These are phyloP conservation scores for Xylaria sp. DNA, from an alignment of 2,329 filamentous ascomycete species.

Conservation along the genomic window DNA sequence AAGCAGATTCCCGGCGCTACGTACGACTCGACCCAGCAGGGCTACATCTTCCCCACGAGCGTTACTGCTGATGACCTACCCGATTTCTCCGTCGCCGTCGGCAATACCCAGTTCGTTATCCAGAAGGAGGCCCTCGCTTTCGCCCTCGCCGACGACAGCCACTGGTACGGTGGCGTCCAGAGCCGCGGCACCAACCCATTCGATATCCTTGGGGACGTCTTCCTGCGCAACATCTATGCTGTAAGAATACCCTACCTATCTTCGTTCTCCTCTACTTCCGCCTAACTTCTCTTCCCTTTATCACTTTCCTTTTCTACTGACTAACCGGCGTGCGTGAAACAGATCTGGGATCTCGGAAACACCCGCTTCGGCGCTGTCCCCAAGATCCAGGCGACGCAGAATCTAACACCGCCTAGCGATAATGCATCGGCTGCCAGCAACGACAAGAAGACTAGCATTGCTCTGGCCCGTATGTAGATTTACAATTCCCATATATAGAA, in stretches of 20 bases:
- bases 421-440: constrained; percentile 23
- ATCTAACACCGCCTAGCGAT: constrained; percentile 41
- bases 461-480: constrained; percentile 22
- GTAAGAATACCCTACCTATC: constrained; percentile 20
- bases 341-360: constrained; percentile 72
- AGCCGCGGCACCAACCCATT: constrained; percentile 67
- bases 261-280: background rate
- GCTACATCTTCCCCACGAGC: constrained; percentile 69
- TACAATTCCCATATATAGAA: background rate
- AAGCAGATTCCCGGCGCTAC: constrained; percentile 68
- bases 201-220: constrained; percentile 72
- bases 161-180: constrained; percentile 72
- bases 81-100: constrained; percentile 69
- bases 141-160: constrained; percentile 62
- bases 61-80: constrained; percentile 66
- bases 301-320: background rate
- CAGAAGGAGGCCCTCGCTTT: constrained; percentile 72
- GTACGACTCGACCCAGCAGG: constrained; percentile 67
- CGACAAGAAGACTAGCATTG: constrained; percentile 32
- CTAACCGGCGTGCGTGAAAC: constrained; percentile 18
- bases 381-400: constrained; percentile 56
- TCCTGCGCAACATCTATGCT: constrained; percentile 70
- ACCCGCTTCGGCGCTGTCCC: constrained; percentile 69
- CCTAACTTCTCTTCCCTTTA: background rate
- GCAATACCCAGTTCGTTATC: constrained; percentile 66